Percentiles rank a stretch among this genome's conserved stretches.
phyloP scores from a whole-genome alignment of 2,329 filamentous ascomycete genomes.

The Fusarium pininemorale region DNA sequence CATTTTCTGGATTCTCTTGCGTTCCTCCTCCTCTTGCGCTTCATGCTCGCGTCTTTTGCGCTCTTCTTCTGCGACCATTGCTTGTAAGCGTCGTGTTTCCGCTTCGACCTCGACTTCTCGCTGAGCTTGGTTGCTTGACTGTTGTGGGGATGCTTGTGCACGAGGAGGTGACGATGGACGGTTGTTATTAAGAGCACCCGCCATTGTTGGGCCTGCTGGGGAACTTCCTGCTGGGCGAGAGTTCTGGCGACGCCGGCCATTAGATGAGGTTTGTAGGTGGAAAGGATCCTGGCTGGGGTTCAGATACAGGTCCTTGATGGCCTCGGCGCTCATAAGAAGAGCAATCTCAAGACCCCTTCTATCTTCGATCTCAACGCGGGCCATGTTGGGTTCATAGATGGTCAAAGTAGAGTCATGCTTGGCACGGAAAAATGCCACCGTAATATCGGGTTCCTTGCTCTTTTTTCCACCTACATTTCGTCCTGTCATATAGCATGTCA shows the following conservation, averaged over 20 bases:
- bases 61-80: constrained; percentile 60
- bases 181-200: constrained; percentile 52
- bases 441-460: constrained; percentile 93
- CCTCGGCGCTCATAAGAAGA: constrained; percentile 69
- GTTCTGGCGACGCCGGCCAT: constrained; percentile 46
- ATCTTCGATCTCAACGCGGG: constrained; percentile 91
- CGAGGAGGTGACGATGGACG: constrained; percentile 33
- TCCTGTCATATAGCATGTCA: constrained; percentile 88
- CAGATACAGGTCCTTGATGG: constrained; percentile 73
- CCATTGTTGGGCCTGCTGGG: constrained; percentile 42
- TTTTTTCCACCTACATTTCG: constrained; percentile 79
- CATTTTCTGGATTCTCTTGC: constrained; percentile 68
- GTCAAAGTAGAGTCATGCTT: constrained; percentile 74
- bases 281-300: constrained; percentile 77
- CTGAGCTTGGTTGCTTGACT: constrained; percentile 32
- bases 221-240: constrained; percentile 51
- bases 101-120: constrained; percentile 66
- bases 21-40: constrained; percentile 63
- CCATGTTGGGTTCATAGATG: constrained; percentile 92
- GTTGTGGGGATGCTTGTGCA: constrained; percentile 21
- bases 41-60: constrained; percentile 65
- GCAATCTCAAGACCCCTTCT: constrained; percentile 91
- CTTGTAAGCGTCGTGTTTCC: constrained; percentile 78
- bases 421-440: constrained; percentile 85
- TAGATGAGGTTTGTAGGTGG: constrained; percentile 66